A percentile compares a stretch with the other conserved stretches of the same genome.
These are phyloP conservation scores for Penicillium soppii DNA, from an alignment of 495 filamentous ascomycete genomes.

Conservation along the genomic window DNA sequence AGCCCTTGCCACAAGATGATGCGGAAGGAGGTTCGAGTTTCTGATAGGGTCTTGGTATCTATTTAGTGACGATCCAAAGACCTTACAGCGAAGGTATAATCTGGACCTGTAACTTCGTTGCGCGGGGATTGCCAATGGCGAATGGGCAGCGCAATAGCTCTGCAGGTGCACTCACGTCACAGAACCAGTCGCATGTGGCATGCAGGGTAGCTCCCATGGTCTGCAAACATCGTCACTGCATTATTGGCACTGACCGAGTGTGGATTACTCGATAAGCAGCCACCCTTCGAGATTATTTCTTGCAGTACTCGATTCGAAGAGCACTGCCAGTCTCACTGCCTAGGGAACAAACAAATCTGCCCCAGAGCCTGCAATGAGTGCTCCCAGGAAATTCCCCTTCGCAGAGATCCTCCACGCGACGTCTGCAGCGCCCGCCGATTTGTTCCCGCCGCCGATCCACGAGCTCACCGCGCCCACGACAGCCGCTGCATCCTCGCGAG, in stretches of 20 bases:
- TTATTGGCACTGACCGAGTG: no score
- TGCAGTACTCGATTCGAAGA: neutral
- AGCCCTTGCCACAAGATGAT: no score
- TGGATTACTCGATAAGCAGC: no score
- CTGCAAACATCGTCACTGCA: neutral
- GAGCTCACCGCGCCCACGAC: conserved; percentile 69
- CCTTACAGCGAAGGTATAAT: no score
- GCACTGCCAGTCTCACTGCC: neutral
- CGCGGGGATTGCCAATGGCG: neutral
- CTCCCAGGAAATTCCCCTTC: conserved; percentile 54
- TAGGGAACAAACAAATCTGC: conserved; percentile 41
- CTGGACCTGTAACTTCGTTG: neutral
- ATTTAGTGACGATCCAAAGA: no score
- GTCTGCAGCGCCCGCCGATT: conserved; percentile 30
- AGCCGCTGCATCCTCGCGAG: conserved; percentile 62
- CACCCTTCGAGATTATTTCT: neutral
- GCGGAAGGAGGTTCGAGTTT: no score
- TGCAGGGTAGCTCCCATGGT: neutral
- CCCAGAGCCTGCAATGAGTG: conserved; percentile 43
- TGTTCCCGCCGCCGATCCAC: conserved; percentile 49
- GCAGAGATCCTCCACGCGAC: conserved; percentile 60
- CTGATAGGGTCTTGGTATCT: no score
- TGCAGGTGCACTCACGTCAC: neutral
- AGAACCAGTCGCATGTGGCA: neutral
- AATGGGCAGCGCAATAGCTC: neutral